Conservation (phyloP, 495 filamentous ascomycete genomes). For the Xylaria cubensis region DNA sequence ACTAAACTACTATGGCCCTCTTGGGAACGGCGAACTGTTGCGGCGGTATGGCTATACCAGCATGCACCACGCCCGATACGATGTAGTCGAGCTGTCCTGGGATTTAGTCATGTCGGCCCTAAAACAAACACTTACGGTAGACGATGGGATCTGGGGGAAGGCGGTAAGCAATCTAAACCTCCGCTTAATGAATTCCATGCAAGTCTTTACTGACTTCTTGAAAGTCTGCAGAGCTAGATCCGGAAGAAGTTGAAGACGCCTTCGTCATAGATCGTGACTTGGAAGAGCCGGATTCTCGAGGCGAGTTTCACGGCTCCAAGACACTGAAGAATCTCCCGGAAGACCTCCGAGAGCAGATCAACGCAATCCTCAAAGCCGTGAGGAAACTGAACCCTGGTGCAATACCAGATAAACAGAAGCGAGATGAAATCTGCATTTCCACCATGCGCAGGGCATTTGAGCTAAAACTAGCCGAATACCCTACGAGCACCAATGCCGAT, state of each 20-base stretch:
- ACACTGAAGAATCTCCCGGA: slow-evolving; percentile 44
- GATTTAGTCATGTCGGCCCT: slow-evolving; percentile 54
- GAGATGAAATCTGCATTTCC: slow-evolving; percentile 47
- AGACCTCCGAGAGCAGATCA: slow-evolving; percentile 48
- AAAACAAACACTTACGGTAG: slow-evolving; percentile 50
- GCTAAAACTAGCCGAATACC: slow-evolving; percentile 61
- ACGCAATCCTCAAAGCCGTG: slow-evolving; percentile 48
- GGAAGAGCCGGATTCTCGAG: slow-evolving; percentile 47
- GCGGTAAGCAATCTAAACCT: slow-evolving; percentile 42
- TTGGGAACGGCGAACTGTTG: slow-evolving; percentile 81
- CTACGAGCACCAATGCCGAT: slow-evolving; percentile 69
- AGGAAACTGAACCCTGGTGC: slow-evolving; percentile 46
- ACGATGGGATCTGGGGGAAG: slow-evolving; percentile 51
- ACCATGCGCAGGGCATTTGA: slow-evolving; percentile 50
- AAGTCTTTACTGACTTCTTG: slow-evolving; percentile 21
- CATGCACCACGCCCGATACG: slow-evolving; percentile 72
- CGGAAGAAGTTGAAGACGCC: slow-evolving; percentile 50
- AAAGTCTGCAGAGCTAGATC: slow-evolving; percentile 36
- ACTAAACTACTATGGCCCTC: slow-evolving; percentile 88
- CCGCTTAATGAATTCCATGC: neutral
- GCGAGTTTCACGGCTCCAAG: slow-evolving; percentile 39
- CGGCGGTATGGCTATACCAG: slow-evolving; percentile 91
- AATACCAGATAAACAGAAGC: slow-evolving; percentile 48
- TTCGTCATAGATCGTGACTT: slow-evolving; percentile 54
- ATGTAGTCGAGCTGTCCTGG: slow-evolving; percentile 81